A percentile compares a stretch with the other conserved stretches of the same genome.
Conservation (phyloP, 768 basidiomycete species). For the Tulasnella sp. region DNA sequence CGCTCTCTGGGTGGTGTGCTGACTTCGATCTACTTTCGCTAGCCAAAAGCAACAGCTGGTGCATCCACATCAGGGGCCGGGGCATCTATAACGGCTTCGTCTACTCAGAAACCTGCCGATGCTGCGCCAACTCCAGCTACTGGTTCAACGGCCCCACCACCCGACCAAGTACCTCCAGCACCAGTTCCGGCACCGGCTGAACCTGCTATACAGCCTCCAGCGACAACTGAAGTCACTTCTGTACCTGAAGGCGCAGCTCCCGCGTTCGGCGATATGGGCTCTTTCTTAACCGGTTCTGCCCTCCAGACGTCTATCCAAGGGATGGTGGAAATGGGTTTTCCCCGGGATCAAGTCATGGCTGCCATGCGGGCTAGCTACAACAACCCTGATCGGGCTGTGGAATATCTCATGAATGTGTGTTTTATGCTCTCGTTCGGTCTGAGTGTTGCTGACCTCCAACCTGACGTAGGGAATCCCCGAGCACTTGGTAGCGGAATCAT, state of each 20-base stretch:
- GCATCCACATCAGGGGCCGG: slow-evolving; percentile 17
- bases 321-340: slow-evolving; percentile 93
- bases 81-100: slow-evolving; percentile 26
- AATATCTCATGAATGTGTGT: slow-evolving; percentile 86
- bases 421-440: slow-evolving; percentile 1
- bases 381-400: slow-evolving; percentile 96
- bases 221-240: slow-evolving; percentile 26
- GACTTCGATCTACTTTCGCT: background rate
- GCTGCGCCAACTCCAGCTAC: slow-evolving; percentile 25
- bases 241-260: slow-evolving; percentile 24
- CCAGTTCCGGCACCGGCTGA: slow-evolving; percentile 9
- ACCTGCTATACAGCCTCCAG: slow-evolving; percentile 23
- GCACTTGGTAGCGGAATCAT: slow-evolving; percentile 27
- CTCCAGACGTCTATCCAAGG: slow-evolving; percentile 66
- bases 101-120: slow-evolving; percentile 26
- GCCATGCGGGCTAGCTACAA: slow-evolving; percentile 91
- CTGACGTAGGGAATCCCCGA: slow-evolving; percentile 61
- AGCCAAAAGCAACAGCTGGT: slow-evolving; percentile 16
- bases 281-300: slow-evolving; percentile 64
- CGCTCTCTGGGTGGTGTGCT: slow-evolving; percentile 7
- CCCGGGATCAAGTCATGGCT: slow-evolving; percentile 66
- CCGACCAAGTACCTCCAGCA: slow-evolving; percentile 15
- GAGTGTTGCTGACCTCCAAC: background rate
- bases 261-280: slow-evolving; percentile 36
- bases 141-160: slow-evolving; percentile 24